These are phyloP conservation scores for Colletotrichum spinosum DNA, from an alignment of 2,329 filamentous ascomycete species.

Conservation along the genomic window DNA sequence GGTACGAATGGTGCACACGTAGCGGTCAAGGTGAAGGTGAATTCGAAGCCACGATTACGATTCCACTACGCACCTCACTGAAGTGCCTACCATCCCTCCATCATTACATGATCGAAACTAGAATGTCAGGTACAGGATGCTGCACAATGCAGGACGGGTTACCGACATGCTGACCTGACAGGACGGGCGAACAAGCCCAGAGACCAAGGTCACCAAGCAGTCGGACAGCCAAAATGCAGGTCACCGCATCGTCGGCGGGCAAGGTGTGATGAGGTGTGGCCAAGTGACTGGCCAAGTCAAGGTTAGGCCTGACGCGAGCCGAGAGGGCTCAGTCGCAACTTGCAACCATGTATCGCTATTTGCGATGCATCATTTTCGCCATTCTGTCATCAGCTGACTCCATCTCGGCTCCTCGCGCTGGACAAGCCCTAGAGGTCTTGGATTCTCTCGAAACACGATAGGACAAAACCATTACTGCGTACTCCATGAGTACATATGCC, in stretches of 20 bases:
- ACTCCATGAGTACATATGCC: background rate
- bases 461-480: too few relatives aligned
- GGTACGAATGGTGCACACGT: constrained; percentile 4
- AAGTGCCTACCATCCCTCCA: constrained; percentile 19
- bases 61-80: constrained; percentile 1
- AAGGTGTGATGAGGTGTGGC: constrained; percentile 20
- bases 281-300: constrained; percentile 28
- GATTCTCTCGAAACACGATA: too few relatives aligned
- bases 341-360: background rate
- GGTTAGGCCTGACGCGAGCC: constrained; percentile 24
- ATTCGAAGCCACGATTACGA: constrained; percentile 32
- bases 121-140: constrained; percentile 35
- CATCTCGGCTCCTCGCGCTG: constrained; percentile 19
- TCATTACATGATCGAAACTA: constrained; percentile 35
- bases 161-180: background rate
- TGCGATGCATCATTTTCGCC: constrained; percentile 35
- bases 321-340: constrained; percentile 4
- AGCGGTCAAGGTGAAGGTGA: constrained; percentile 32
- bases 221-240: constrained; percentile 5
- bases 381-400: constrained; percentile 36
- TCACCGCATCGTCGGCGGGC: background rate
- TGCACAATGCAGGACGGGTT: constrained; percentile 14
- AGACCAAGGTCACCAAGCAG: constrained; percentile 10
- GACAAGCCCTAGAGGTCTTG: too few relatives aligned
- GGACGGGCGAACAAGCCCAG: constrained; percentile 1